Evolutionary conservation across 148 eudicot species (phyloP).

Genomic region (Dianthus caryophyllus): DNA sequence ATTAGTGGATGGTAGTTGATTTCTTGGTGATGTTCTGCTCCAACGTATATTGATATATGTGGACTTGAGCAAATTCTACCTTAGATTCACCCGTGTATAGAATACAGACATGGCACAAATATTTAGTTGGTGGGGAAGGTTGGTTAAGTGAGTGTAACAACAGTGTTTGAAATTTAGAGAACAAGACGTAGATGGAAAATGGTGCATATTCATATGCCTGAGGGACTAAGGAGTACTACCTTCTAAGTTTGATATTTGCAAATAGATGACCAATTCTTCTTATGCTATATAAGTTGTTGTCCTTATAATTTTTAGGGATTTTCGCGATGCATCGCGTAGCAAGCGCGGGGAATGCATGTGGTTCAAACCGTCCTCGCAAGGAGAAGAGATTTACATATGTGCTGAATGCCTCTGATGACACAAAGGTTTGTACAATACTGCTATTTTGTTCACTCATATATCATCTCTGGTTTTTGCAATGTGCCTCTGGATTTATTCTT

Average conservation of each 20-base stretch:
- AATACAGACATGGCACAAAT: too few species aligned
- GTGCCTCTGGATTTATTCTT: not conserved
- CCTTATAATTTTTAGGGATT: constrained; percentile 32
- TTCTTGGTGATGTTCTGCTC: not conserved
- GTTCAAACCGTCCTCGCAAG: constrained; percentile 77
- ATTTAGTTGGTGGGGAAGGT: too few species aligned
- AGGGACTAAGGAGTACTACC: not conserved
- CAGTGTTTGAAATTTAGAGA: too few species aligned
- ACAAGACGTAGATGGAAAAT: too few species aligned
- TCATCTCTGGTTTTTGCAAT: not conserved
- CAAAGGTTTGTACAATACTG: constrained; percentile 47
- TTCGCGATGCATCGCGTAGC: constrained; percentile 90
- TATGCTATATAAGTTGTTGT: not conserved
- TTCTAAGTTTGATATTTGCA: not conserved
- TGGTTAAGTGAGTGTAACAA: too few species aligned
- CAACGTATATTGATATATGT: not conserved
- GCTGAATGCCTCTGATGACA: constrained; percentile 72
- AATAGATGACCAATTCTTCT: not conserved
- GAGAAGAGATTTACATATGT: constrained; percentile 92
- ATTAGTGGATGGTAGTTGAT: not conserved
- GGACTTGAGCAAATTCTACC: not conserved
- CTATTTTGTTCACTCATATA: not conserved
- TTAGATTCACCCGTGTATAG: too few species aligned
- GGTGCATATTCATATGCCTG: too few species aligned
- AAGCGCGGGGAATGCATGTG: constrained; percentile 79